Evolutionary conservation across 495 filamentous ascomycete genomes (phyloP).

Genomic region (Podospora tetraspora): DNA sequence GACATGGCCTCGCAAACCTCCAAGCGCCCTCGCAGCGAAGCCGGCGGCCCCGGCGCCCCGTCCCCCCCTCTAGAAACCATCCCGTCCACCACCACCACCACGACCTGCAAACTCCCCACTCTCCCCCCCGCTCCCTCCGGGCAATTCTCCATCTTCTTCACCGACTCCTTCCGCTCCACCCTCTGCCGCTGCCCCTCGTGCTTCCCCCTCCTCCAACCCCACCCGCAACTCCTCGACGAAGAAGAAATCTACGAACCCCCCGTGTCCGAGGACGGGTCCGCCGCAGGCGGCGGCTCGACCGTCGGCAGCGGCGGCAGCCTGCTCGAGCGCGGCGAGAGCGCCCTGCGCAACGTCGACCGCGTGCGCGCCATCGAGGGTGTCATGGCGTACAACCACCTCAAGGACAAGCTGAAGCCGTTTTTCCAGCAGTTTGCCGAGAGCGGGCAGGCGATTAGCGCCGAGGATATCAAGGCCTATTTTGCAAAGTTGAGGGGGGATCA

Average conservation of each 20-base stretch:
- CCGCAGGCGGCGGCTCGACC: conserved; percentile 45
- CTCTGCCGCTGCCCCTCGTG: conserved; percentile 74
- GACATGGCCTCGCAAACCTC: conserved; percentile 31
- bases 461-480: conserved; percentile 95
- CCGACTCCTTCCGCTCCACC: conserved; percentile 64
- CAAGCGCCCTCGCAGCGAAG: conserved; percentile 57
- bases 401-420: conserved; percentile 89
- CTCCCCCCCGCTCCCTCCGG: conserved; percentile 47
- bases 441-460: conserved; percentile 76
- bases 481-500: conserved; percentile 88
- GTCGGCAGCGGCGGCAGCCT: conserved; percentile 64
- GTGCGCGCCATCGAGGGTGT: conserved; percentile 93
- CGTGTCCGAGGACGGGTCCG: conserved; percentile 48
- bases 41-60: not conserved
- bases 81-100: not conserved
- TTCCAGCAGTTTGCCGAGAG: conserved; percentile 89
- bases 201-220: conserved; percentile 62
- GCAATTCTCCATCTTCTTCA: conserved; percentile 75
- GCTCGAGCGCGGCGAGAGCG: conserved; percentile 83
- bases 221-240: conserved; percentile 82
- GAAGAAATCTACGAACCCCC: conserved; percentile 91
- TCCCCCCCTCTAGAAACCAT: not conserved
- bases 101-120: conserved; percentile 42
- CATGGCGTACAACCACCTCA: conserved; percentile 93
- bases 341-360: conserved; percentile 81